These are phyloP conservation scores for Jaapia argillacea DNA, from an alignment of 768 basidiomycete genomes.

Conservation along the genomic window DNA sequence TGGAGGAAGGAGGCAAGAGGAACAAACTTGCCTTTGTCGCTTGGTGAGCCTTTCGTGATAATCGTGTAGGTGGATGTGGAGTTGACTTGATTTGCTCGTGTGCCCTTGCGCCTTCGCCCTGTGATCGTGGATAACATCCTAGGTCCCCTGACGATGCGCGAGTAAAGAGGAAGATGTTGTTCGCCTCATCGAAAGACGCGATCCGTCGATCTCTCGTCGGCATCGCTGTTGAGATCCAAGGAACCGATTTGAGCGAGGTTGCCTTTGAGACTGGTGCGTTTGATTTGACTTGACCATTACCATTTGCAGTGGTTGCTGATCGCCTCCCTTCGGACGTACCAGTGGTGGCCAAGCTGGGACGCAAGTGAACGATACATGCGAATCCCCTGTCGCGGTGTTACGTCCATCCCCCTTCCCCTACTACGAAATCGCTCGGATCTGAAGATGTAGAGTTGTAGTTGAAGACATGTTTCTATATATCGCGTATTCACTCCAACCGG, in stretches of 20 bases:
- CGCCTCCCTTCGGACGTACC: no score
- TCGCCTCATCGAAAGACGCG: slow-evolving; percentile 79
- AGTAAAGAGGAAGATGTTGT: slow-evolving; percentile 90
- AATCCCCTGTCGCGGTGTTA: no score
- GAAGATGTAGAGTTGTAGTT: no score
- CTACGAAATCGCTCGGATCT: no score
- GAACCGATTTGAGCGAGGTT: slow-evolving; percentile 69
- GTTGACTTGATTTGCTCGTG: slow-evolving; percentile 6
- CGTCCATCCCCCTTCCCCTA: no score
- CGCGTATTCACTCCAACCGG: no score
- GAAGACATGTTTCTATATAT: no score
- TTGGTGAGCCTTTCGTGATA: slow-evolving; percentile 54
- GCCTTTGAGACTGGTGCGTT: slow-evolving; percentile 56
- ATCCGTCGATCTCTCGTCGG: slow-evolving; percentile 67
- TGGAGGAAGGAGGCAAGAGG: slow-evolving; percentile 63
- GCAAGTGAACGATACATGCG: no score
- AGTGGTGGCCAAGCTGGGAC: no score
- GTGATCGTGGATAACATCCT: no score
- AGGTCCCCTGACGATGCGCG: slow-evolving; percentile 85
- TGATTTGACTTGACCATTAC: background rate
- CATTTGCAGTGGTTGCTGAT: no score
- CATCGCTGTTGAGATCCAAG: slow-evolving; percentile 77
- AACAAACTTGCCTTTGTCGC: slow-evolving; percentile 79
- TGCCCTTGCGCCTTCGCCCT: slow-evolving; percentile 9
- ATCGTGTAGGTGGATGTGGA: slow-evolving; percentile 4